Percentiles rank a stretch among this genome's conserved stretches.
Conservation (phyloP, 495 filamentous ascomycete genomes). For the Talaromyces nanjingensis region DNA sequence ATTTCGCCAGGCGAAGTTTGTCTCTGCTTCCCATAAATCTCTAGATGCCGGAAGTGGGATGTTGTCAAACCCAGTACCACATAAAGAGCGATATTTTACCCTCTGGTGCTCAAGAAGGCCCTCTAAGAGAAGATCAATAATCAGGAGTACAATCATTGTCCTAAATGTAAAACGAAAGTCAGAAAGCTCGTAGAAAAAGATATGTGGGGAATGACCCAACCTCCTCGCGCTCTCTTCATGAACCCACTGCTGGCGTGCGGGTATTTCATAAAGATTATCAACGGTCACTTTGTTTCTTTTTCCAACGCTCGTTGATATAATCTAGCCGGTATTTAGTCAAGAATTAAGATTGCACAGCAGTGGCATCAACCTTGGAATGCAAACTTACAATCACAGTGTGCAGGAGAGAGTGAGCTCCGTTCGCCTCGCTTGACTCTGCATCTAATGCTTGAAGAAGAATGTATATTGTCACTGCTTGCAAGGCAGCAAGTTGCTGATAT, state of each 20-base stretch:
- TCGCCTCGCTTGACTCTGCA: constrained; percentile 2
- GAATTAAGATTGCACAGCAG: not conserved
- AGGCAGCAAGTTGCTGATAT: constrained; percentile 1
- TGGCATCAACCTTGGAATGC: not conserved
- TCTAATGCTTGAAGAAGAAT: constrained; percentile 5
- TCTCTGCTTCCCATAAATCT: constrained; percentile 5
- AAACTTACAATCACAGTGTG: not conserved
- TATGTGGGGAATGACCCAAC: not conserved
- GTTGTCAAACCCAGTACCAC: not conserved
- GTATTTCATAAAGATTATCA: not conserved
- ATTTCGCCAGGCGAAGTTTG: constrained; percentile 4
- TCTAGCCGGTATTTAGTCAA: not conserved
- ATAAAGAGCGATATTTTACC: not conserved
- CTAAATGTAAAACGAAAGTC: not conserved
- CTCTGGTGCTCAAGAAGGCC: not conserved
- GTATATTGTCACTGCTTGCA: constrained; percentile 4
- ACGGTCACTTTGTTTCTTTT: not conserved
- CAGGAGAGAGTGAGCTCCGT: not conserved
- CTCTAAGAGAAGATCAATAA: constrained; percentile 2
- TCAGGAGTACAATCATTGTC: constrained; percentile 1
- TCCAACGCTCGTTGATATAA: not conserved
- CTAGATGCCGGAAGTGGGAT: constrained; percentile 8
- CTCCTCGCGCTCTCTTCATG: constrained; percentile 6
- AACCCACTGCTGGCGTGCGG: constrained; percentile 2
- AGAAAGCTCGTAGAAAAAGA: not conserved